Evolutionary conservation across 2,329 filamentous ascomycete genomes (phyloP), one percentile per base, ranked within the genome.

Genomic region (Teratosphaeria epicoccoides): DNA sequence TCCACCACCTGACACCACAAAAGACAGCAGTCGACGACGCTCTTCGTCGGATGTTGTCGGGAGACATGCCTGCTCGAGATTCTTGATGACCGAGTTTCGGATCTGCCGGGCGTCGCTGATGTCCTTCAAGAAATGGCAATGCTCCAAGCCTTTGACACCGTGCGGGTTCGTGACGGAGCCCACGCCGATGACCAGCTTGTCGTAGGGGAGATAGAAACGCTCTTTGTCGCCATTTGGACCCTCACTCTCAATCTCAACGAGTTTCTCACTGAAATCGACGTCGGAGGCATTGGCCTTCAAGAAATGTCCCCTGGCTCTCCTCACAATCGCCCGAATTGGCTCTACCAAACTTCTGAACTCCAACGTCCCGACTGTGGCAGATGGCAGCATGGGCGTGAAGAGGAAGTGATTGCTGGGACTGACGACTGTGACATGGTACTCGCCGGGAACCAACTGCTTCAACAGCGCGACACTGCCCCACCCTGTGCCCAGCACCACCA

Each of bases 381-480:
- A 95, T 1, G 93, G 93, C 43, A 98, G 76, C 90, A 98, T 97
- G 0, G 93, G 93, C 1, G 93, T 98, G 70, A 98, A 98, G 26
- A 98, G 73, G 72, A 98, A 98, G 72, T 97, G 95, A 64, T 97
- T 97, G 29, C 86, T 86, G 0, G 93, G 91, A 11, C 89, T 95
- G 43, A 98, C 85, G 37, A 98, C 85, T 4, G 91, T 97, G 59
- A 98, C 84, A 69, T 98, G 90, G 66, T 96, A 98, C 61, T 96
- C 88, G 11, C 90, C 88, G 0, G 89, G 84, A 56, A 91, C 86
- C 56, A 98, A 71, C 56, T 88, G 85, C 73, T 98, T 98, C 60
- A 98, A 73, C 53, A 98, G 73, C 4, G 91, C 88, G 55, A 98
- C 87, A 62, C 88, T 88, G 50, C 90, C 93, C 93, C 93, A 98